Evolutionary conservation across 2,329 filamentous ascomycete species (phyloP), one percentile per base, ranked within the genome.

Genomic region (Colletotrichum echinochloae): DNA sequence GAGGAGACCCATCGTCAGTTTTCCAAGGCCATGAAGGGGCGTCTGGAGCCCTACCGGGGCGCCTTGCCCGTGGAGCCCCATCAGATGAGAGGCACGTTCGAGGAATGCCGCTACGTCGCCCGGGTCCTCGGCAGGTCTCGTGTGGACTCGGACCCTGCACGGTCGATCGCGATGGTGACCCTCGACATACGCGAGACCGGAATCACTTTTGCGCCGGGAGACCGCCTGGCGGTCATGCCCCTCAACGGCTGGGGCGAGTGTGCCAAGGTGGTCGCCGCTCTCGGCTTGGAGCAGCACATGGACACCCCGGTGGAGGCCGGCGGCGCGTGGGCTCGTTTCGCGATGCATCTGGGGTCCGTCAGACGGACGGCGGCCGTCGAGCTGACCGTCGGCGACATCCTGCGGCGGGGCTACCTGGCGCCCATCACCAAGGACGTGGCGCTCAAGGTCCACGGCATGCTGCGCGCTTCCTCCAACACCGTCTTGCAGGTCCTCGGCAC

Each of bases 191-290:
- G 84, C 23, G 81, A 87, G 51, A 86, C 85, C 0, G 86, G 86
- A 0, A 85, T 88, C 55, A 87, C 86, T 0, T 88, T 86, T 61
- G 80, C 83, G 39, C 85, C 86, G 0, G 86, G 86, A 0, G 85
- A 88, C 60, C 81, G 85, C 5, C 78, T 88, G 16, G 85, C 86
- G 0, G 78, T 88, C 1, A 88, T 88, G 85, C 85, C 86, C 0
- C 79, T 88, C 23, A 88, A 88, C 65, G 81, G 79, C 64, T 88
- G 85, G 86, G 81, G 83, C 12, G 86, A 88, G 73, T 86, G 84
- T 59, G 85, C 85, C 26, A 88, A 88, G 69, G 84, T 88, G 11
- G 84, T 83, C 1, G 82, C 85, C 0, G 85, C 85, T 0, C 78
- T 88, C 1, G 86, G 86, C 0, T 77, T 88, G 0, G 85, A 85